Evolutionary conservation across 176 grass and related monocot genomes (phyloP), one percentile per base, ranked within the genome.

Genomic region (Carex kokanica): DNA sequence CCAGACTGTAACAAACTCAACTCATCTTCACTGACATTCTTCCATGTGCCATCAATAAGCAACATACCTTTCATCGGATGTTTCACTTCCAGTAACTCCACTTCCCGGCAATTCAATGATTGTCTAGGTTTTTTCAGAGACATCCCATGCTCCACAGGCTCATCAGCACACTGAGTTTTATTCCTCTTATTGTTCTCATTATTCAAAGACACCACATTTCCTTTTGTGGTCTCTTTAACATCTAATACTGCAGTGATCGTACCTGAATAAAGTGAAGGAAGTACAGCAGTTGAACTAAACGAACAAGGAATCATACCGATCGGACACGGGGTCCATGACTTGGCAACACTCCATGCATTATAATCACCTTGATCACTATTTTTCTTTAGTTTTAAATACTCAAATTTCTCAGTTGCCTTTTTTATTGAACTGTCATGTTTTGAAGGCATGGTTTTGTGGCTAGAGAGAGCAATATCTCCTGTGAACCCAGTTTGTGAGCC

Each of bases 221-320:
- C 58, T 80, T 68, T 69, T 78, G 27, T 31, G 25, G 29, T 43
- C 36, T 10, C 27, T 36, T 75, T 64, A 64, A 6, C 65, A 77
- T 77, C 79, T 82, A 83, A 82, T 77, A 20, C 36, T 40, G 29
- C 34, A 17, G 45, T 23, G 81, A 40, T 32, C 83, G 78, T 31
- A 2, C 68, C 3, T 11, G 40, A 64, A 86, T 91, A 89, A 51
- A 91, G 88, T 63, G 64, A 58, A 52, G 89, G 91, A 85, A 93
- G 88, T 82, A 98, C 86, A 77, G 86, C 79, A 88, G 83, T 91
- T 70, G 91, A 98, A 90, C 92, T 98, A 88, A 90, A 95, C 68
- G 87, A 95, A 73, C 93, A 98, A 3, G 95, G 89, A 82, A 95
- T 16, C 86, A 91, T 95, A 32, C 92, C 91, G 55, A 98, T 89